These are phyloP conservation scores for Dunaliella sp. DNA, from an alignment of 139 green algal genomes.

Conservation along the genomic window DNA sequence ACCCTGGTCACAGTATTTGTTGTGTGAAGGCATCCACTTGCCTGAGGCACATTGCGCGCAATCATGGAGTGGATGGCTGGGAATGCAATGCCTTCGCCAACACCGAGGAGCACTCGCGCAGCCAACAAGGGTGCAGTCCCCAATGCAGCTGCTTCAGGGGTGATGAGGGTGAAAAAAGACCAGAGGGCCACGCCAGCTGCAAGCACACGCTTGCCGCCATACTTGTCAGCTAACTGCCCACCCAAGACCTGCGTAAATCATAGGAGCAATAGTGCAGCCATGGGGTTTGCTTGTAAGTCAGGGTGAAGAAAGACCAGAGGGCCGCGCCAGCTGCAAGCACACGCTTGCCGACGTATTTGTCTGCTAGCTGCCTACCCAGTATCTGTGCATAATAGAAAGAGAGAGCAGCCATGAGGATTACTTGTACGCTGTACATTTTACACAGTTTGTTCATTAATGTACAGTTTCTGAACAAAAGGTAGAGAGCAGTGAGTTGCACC, in stretches of 20 bases:
- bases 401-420: too few species aligned
- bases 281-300: slow-evolving; percentile 6
- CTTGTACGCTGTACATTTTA: not conserved
- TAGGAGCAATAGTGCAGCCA: too few species aligned
- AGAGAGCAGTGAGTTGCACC: slow-evolving; percentile 61
- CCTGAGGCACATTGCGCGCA: slow-evolving; percentile 15
- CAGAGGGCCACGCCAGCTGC: slow-evolving; percentile 46
- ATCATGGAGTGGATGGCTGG: slow-evolving; percentile 77
- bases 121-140: slow-evolving; percentile 53
- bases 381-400: slow-evolving; percentile 21
- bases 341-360: slow-evolving; percentile 63
- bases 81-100: slow-evolving; percentile 78
- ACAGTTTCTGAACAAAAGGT: slow-evolving; percentile 35
- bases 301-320: slow-evolving; percentile 70
- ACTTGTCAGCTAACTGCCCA: slow-evolving; percentile 42
- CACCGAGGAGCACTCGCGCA: slow-evolving; percentile 62
- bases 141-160: slow-evolving; percentile 47
- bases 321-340: slow-evolving; percentile 52
- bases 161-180: slow-evolving; percentile 67
- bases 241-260: slow-evolving; percentile 29
- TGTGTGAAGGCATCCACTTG: not conserved
- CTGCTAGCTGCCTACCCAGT: slow-evolving; percentile 31
- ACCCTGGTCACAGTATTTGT: too few species aligned
- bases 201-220: slow-evolving; percentile 69
- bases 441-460: not conserved